A percentile compares a stretch with the other conserved stretches of the same genome.
Conservation (phyloP, 306 rosid genomes). For the Quercus parvula region DNA sequence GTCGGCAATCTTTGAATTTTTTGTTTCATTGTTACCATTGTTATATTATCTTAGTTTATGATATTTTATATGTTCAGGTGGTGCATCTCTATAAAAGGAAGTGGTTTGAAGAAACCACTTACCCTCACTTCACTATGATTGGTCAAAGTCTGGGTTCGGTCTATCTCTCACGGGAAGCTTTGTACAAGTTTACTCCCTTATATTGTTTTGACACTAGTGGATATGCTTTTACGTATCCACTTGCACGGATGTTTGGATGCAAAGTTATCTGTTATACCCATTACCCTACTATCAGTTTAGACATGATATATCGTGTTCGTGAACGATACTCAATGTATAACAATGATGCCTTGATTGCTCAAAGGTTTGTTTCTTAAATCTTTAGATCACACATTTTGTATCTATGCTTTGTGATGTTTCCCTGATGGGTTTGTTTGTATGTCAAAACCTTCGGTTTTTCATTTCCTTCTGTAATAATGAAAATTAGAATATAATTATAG, state of each 20-base stretch:
- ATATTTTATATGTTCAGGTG: constrained; percentile 46
- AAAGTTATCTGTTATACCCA: constrained; percentile 85
- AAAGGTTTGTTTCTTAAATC: constrained; percentile 44
- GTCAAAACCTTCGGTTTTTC: background rate
- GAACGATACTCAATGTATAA: constrained; percentile 68
- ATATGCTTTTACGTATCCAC: constrained; percentile 90
- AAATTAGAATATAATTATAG: background rate
- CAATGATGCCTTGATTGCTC: constrained; percentile 60
- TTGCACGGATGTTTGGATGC: constrained; percentile 86
- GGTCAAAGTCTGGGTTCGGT: constrained; percentile 91
- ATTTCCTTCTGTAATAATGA: background rate
- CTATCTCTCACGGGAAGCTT: constrained; percentile 89
- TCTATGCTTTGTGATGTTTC: background rate
- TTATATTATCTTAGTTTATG: background rate
- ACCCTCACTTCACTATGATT: constrained; percentile 86
- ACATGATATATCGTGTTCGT: constrained; percentile 91
- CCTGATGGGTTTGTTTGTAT: background rate
- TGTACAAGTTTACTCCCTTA: constrained; percentile 68
- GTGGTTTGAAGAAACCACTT: constrained; percentile 86
- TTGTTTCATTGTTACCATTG: background rate
- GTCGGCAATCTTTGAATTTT: background rate
- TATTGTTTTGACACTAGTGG: constrained; percentile 92
- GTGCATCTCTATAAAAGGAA: constrained; percentile 79
- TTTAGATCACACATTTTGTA: background rate
- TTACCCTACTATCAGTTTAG: constrained; percentile 89